Evolutionary conservation across 2,329 filamentous ascomycete genomes (phyloP), one percentile per base, ranked within the genome.

Genomic region (Emergomyces pasteurianus): DNA sequence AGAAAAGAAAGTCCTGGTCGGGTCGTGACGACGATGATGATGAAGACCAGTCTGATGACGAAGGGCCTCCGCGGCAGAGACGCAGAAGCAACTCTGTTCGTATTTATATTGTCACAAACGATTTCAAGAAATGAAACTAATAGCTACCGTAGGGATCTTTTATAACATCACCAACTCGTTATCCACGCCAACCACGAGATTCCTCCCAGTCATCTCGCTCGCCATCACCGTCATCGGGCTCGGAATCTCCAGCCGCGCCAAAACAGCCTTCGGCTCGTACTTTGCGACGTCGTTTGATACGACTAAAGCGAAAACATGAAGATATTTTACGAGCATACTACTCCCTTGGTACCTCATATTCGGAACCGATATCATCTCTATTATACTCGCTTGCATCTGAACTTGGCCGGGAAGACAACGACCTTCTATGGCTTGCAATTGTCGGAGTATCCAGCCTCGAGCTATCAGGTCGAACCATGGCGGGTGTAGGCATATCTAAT

Each of bases 391-490:
- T 99, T 16, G 94, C 92, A 1, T 96, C 92, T 1, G 94, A 97
- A 70, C 83, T 99, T 7, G 94, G 94, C 64, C 88, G 92, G 59
- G 94, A 97, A 79, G 92, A 97, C 73, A 99, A 97, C 68, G 92
- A 99, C 68, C 80, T 97, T 26, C 80, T 99, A 16, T 99, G 94
- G 94, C 82, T 96, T 62, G 86, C 91, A 6, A 96, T 97, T 69
- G 90, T 99, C 31, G 94, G 94, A 6, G 90, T 96, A 42, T 91
- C 89, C n/a, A 95, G 91, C 18, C 86, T 95, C 75, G 92, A 96
- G 71, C 81, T 96, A 0, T 95, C 94, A 66, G 92, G 92, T 18
- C 86, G 90, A 60, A 92, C 90, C 23, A 90, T 89, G 52, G 87
- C 89, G 14, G 90, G 90, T 28, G 81, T 94, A 36, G 87, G 88